Evolutionary conservation across 1,284 basidiomycete species (phyloP), one percentile per base, ranked within the genome.

Genomic region (Microbotryomycetes sp.): DNA sequence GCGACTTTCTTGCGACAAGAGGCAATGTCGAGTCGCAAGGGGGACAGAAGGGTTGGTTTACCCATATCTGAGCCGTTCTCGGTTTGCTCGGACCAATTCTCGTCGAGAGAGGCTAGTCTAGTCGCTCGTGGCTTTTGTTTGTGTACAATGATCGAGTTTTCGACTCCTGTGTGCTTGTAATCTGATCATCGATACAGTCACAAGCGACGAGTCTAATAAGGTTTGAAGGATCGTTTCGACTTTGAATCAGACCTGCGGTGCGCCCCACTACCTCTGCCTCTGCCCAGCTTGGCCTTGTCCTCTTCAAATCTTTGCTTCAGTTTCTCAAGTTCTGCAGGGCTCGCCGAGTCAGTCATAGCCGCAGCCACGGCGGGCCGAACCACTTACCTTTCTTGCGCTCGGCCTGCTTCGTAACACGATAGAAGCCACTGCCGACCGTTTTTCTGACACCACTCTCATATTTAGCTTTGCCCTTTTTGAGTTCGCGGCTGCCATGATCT

Each of bases 11-110:
- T 9, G 65, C 71, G 12, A 28, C 60, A 63, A 51, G 62, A 52
- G 71, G 70, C 2, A 36, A 58, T 59, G 72, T 66, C 47, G 66
- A 68, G n/a, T 70, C 67, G 30, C 71, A 71, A 56, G 70, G 69
- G 1, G 74, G 70, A 1, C 72, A 76, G 60, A 72, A 71, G 63
- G 49, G 64, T 23, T 76, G 73, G 61, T 76, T 76, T 29, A 73
- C 75, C 6, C 58, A 64, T 48, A 73, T 73, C 36, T 75, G 57
- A 59, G 30, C 36, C 19, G 9, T 42, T 9, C 12, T 9, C 36
- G 36, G 36, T 42, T 42, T 22, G 22, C 23, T n/a, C 48, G 48
- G n/a, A 23, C 25, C 14, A 49, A n/a, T n/a, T n/a, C n/a, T n/a
- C n/a, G n/a, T n/a, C n/a, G n/a, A n/a, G n/a, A n/a, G n/a, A n/a